These are phyloP conservation scores for Ailanthus altissimus DNA, from an alignment of 345 rosid genomes.

Conservation along the genomic window DNA sequence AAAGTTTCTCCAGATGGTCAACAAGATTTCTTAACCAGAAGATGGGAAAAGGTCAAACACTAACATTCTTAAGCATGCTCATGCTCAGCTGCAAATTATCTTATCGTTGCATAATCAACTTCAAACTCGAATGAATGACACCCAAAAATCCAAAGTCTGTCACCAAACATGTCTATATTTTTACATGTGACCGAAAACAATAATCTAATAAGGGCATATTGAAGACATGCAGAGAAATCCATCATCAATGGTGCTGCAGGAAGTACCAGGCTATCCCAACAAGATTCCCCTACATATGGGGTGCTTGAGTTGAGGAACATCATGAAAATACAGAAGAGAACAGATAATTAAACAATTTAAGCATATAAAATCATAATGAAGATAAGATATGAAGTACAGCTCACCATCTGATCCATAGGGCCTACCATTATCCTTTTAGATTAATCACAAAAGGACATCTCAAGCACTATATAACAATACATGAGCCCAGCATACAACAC, in stretches of 20 bases:
- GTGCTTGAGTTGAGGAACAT: background rate
- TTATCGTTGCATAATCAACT: background rate
- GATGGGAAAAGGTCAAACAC: background rate
- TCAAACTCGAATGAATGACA: background rate
- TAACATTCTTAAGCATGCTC: background rate
- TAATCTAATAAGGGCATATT: background rate
- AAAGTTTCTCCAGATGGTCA: background rate
- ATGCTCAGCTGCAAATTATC: background rate
- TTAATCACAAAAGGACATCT: background rate
- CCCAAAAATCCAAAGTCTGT: background rate
- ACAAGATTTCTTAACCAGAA: constrained; percentile 13
- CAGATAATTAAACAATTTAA: constrained; percentile 3
- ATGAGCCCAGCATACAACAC: background rate
- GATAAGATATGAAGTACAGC: background rate
- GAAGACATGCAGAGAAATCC: constrained; percentile 2
- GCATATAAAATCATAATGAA: background rate
- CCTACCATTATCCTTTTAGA: constrained; percentile 15
- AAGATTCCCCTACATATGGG: background rate
- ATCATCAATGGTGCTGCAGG: background rate
- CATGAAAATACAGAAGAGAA: constrained; percentile 5
- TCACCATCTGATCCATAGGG: constrained; percentile 6
- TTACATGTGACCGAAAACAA: background rate
- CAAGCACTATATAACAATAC: background rate
- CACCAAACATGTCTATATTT: background rate
- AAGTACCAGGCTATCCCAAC: background rate